Evolutionary conservation across 176 grass and related monocot genomes (phyloP), one percentile per base, ranked within the genome.

Genomic region (Carex kokanica): DNA sequence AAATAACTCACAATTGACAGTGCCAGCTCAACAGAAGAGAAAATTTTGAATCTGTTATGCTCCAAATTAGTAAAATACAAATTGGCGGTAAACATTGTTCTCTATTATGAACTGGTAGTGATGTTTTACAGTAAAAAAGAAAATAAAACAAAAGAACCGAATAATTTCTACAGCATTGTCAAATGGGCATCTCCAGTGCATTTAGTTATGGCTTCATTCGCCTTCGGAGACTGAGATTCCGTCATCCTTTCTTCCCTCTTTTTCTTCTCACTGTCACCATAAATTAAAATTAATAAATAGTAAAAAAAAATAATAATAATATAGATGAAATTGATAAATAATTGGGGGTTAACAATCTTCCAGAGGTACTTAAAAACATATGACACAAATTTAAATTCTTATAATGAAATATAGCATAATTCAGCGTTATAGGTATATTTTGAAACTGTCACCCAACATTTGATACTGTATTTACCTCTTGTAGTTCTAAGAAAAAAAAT

Each of bases 181-280:
- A 87, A 74, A 82, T 88, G 80, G 61, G 75, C 18, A 81, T 88
- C 86, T 81, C 89, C 93, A 29, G 84, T 84, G 78, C 87, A 99
- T 83, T 92, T 95, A 2, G 91, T 89, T 20, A 99, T 89, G 80
- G 93, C 86, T 90, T 95, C 93, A 4, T 93, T 93, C 0, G 93
- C 65, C 86, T 93, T 93, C 15, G 78, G 89, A 24, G 88, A 62
- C 18, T 83, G 89, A 15, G 88, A 86, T 82, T 89, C 85, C 0
- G 36, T 0, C 66, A 84, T 64, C 88, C 89, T 95, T 86, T 99
- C 96, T 89, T 92, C 86, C 78, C 96, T 99, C 80, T 99, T 99
- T 90, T 99, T 99, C 86, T 99, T 99, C 83, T 99, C 96, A 86
- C 96, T 99, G 83, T 59, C 20, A 88, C 58, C 16, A 64, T 17